phyloP scores from a whole-genome alignment of 352 stramenopile species.

The Phytophthora macrochlamydospora region DNA sequence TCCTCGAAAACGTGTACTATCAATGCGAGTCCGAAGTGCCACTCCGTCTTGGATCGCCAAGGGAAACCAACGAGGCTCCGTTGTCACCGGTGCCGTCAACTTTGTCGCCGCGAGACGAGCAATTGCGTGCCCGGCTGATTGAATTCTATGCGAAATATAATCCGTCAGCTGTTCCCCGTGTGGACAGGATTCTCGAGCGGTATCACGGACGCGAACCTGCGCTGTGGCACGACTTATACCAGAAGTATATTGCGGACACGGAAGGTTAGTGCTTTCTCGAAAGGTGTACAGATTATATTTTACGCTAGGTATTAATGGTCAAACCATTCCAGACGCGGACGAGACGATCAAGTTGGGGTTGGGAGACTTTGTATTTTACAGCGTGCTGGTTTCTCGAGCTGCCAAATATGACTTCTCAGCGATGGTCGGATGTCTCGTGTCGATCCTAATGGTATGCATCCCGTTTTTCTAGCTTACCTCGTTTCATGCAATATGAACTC shows the following conservation, averaged over 20 bases:
- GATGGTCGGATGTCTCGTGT: conserved; percentile 93
- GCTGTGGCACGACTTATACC: conserved; percentile 78
- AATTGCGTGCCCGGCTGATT: conserved; percentile 49
- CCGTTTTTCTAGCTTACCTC: background rate
- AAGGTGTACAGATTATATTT: background rate
- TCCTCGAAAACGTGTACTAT: conserved; percentile 66
- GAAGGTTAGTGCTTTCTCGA: conserved; percentile 17
- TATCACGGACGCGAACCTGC: conserved; percentile 77
- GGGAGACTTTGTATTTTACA: conserved; percentile 99
- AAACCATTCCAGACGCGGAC: conserved; percentile 45
- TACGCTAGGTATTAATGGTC: conserved; percentile 5
- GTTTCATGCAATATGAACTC: conserved; percentile 8
- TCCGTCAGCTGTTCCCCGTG: conserved; percentile 54
- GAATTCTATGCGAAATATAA: conserved; percentile 80
- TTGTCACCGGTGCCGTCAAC: background rate
- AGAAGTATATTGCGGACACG: conserved; percentile 67
- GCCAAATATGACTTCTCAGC: conserved; percentile 96
- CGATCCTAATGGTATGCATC: conserved; percentile 89
- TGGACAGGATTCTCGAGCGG: conserved; percentile 77
- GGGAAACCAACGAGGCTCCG: conserved; percentile 1
- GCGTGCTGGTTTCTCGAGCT: conserved; percentile 96
- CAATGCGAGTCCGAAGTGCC: conserved; percentile 65
- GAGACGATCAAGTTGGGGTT: conserved; percentile 94
- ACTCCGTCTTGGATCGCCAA: conserved; percentile 30
- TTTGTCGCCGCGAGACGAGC: conserved; percentile 30